phyloP scores from a whole-genome alignment of 2,329 filamentous ascomycete genomes.

The Verticillium isaacii region DNA sequence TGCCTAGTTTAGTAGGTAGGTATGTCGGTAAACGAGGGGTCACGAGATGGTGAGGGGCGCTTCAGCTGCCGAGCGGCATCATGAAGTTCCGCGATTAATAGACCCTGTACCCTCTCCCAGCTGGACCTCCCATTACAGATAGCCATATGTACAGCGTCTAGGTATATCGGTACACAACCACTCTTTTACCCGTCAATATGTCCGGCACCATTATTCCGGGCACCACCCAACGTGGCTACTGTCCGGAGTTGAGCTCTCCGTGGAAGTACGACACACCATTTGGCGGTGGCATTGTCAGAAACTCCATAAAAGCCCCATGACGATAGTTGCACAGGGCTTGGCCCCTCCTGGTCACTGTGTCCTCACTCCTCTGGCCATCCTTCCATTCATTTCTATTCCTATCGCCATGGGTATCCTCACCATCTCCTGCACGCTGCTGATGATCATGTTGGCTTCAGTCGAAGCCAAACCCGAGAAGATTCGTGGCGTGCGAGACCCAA shows the following conservation, averaged over 20 bases:
- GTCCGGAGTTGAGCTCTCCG: not conserved
- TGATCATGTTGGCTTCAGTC: conserved; percentile 7
- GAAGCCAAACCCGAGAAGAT: conserved; percentile 41
- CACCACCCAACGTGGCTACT: not conserved
- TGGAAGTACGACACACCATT: not conserved
- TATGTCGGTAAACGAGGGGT: not conserved
- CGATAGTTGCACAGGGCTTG: not conserved
- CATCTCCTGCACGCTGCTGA: conserved; percentile 4
- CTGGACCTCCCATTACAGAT: not conserved
- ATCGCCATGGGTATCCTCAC: conserved; percentile 9
- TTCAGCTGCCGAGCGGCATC: not conserved
- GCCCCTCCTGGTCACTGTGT: no score
- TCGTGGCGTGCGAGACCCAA: conserved; percentile 41
- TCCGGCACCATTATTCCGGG: not conserved
- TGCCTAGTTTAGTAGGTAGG: no score
- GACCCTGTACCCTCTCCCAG: not conserved
- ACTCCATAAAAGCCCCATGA: not conserved
- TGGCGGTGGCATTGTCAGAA: not conserved
- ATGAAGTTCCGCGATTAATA: not conserved
- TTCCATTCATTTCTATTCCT: not conserved
- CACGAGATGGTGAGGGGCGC: not conserved
- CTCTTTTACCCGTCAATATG: not conserved
- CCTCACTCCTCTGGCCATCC: not conserved
- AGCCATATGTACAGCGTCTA: not conserved
- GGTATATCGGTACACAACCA: not conserved